Base-by-base conservation (phyloP, 2,329 filamentous ascomycete genomes). In the Aureobasidium sp. region DNA sequence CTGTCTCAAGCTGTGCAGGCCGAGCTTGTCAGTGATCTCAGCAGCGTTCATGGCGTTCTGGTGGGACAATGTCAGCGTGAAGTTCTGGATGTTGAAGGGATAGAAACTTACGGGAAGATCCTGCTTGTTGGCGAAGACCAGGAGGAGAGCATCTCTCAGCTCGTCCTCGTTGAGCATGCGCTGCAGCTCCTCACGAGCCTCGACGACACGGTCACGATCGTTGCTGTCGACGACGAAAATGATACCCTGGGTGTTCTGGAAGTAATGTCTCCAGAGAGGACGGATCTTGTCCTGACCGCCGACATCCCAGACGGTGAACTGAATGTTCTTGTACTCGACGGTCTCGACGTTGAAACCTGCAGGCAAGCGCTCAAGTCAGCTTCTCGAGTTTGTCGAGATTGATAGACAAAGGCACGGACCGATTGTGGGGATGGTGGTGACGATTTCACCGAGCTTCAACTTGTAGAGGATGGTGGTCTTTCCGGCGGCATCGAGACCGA, bases 401-500 rank as follows among this genome's bases (percentile, higher is more conserved):
- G 26, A 44, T 42, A 17, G 29, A 53, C 8, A 34, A 26, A 3
- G 56, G 60, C 65, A 73, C 78, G 70, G 70, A 81, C 79, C 94
- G 70, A 99, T 94, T 37, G 94, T 99, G 51, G 94, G 94, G 74
- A 97, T 97, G 58, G 94, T 97, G 65, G 94, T 97, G 71, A 97
- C 92, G 74, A 96, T 92, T 82, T 97, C 91, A 78, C 93, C 92
- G 64, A 97, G 87, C 85, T 97, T 97, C 74, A 99, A 84, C 83
- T 97, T 97, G 85, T 97, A 99, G 66, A 99, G 87, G 73, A 97
- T 97, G 62, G 94, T 96, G 52, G 94, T 99, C 84, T 99, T 99
- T 82, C 94, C 94, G 68, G 94, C 94, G 68, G 94, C 94, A 79
- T 99, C 94, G 71, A 97, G 86, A 71, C 94, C 94, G 70, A 99